Evolutionary conservation across 2,329 filamentous ascomycete genomes (phyloP), one percentile per base, ranked within the genome.

Genomic region (Cordyceps fumosorosea): DNA sequence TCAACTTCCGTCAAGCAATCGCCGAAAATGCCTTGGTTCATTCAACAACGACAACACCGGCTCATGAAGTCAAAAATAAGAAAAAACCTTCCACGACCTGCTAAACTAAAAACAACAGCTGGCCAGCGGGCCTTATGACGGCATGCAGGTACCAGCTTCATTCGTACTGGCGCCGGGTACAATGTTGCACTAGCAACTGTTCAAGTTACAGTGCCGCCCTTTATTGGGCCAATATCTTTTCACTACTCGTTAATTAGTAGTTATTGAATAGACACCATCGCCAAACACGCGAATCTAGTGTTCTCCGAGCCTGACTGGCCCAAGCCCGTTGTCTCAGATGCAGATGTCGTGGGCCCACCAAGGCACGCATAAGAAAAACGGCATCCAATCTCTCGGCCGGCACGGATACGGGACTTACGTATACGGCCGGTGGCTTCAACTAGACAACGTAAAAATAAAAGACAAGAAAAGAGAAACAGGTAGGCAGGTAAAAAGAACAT

Each of bases 81-180:
- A n/a, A 44, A 44, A 44, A 29, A 20, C 18, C 18, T 50, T 50
- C 32, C 20, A 59, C 34, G 34, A 10, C 47, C 42, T 48, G 44
- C 56, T 59, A 59, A 45, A 52, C 56, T 52, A 52, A 34, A 34
- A 40, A n/a, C 56, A 58, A 51, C 56, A 44, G 47, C 29, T 42
- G 20, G 47, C 34, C 11, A 12, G 34, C 45, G 45, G 47, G 56
- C 34, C 47, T 37, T 7, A 59, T 59, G 47, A 59, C 47, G 47
- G 22, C 47, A 59, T 59, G 56, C 56, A 59, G 56, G 56, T 52
- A 59, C 56, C 47, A 52, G n/a, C 34, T 22, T 14, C 18, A 18
- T 44, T n/a, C 16, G 10, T 2, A 24, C 45, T 51, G 32, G 47
- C 56, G 48, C 56, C 47, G 18, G 45, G 37, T 40, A 32, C 34